A percentile compares a stretch with the other conserved stretches of the same genome.
phyloP scores from a whole-genome alignment of 228 moss, liverwort and hornwort species.

The Sphagnum magellanicum region DNA sequence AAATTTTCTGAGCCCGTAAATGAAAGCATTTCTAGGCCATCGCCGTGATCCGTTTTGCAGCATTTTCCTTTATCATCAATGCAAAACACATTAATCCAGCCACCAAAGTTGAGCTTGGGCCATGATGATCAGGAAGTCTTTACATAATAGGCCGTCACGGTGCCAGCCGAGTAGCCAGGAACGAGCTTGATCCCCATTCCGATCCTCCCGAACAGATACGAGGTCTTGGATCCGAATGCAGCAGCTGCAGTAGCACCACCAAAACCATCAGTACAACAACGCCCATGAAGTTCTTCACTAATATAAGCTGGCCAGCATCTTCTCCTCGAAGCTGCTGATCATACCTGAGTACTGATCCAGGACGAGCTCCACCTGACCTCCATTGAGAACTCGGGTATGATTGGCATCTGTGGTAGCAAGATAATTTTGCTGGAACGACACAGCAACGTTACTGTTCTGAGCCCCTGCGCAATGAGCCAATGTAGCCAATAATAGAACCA shows the following conservation, averaged over 20 bases:
- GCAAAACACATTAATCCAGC: neutral
- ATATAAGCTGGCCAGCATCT: too few species aligned
- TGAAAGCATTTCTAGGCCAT: neutral
- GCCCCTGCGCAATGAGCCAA: too few species aligned
- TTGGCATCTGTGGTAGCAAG: constrained; percentile 29
- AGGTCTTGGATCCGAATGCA: constrained; percentile 59
- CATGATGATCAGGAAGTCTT: constrained; percentile 8
- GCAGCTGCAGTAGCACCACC: constrained; percentile 39
- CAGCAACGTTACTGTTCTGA: too few species aligned
- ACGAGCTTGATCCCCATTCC: constrained; percentile 79
- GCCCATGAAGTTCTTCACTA: too few species aligned
- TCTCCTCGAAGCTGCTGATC: too few species aligned
- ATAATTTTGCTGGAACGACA: constrained; percentile 26
- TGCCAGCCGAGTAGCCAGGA: constrained; percentile 70
- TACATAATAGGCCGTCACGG: constrained; percentile 87
- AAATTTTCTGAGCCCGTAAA: neutral
- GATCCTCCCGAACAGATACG: constrained; percentile 65
- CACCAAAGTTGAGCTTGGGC: neutral
- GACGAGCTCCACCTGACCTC: constrained; percentile 36
- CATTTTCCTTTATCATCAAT: too few species aligned
- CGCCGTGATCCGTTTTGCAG: neutral
- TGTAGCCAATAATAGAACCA: too few species aligned
- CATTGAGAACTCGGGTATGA: constrained; percentile 36
- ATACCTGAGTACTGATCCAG: constrained; percentile 40
- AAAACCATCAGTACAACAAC: neutral